Base-by-base conservation (phyloP, 176 grass and related monocot species). In the Oryza glaberrima region DNA sequence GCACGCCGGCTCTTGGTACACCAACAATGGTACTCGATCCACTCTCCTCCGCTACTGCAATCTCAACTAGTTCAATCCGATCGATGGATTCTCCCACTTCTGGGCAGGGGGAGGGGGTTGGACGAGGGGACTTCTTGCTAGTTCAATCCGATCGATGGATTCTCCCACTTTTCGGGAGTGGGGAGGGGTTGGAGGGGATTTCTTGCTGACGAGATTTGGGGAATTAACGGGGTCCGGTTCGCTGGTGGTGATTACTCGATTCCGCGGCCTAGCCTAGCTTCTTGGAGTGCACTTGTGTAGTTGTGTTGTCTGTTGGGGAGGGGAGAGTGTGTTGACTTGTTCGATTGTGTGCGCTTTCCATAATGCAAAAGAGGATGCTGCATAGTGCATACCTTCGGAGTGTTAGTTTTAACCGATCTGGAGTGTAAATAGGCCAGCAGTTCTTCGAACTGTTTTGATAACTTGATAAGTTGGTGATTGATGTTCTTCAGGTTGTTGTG, bases 1-100 rank as follows among this genome's bases (percentile, higher is more conserved):
- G 32, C 96, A 98, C 35, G 93, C 96, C 17, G 96, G 93, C 63
- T 94, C 96, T 16, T 98, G 96, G 96, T 98, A 95, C 91, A 94
- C 93, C 38, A 82, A 82, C 87, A 85, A 98, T 79, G 91, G 96
- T 98, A 81, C 67, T 52, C 35, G 60, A 69, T 73, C 63, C 8
- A 45, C 70, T 51, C 2, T 28, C 64, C 44, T n/a, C 47, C 78
- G 12, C 64, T 7, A 41, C 1, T 41, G 40, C 52, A 11, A 32
- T 26, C 41, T 65, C 46, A 36, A 15, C 22, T 48, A 23, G 65
- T 83, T 77, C 36, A 65, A 65, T 82, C 72, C 64, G 38, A 7
- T 74, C 11, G 45, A 11, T 47, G 45, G 11, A 7, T 38, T 36
- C 15, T 36, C 30, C 19, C 60, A 9, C 56, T 60, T 20, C 9